Evolutionary conservation across 176 grass and related monocot species (phyloP).

Genomic region (Ensete ventricosum): DNA sequence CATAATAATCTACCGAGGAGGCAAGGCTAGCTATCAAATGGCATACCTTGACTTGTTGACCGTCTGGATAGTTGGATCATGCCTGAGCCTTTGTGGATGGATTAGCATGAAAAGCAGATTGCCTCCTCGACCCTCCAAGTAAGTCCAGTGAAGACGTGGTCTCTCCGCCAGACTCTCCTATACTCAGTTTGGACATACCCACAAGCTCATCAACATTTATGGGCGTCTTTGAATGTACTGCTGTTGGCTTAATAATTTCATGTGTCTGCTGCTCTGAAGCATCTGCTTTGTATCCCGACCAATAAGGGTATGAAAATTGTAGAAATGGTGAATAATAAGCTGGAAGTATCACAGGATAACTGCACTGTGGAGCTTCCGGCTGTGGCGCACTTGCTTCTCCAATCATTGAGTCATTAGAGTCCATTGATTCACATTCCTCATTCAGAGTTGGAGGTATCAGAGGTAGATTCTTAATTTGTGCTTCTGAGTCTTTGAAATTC

Average conservation of each 20-base stretch:
- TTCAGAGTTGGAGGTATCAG: background rate
- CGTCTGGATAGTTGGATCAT: slow-evolving; percentile 23
- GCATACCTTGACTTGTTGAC: no score
- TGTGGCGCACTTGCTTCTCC: background rate
- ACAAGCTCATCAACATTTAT: slow-evolving; percentile 89
- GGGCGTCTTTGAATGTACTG: slow-evolving; percentile 65
- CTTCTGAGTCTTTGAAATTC: background rate
- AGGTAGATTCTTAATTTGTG: background rate
- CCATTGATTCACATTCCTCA: background rate
- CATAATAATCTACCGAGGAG: background rate
- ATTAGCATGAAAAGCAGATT: slow-evolving; percentile 16
- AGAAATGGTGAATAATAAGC: slow-evolving; percentile 75
- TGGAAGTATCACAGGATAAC: slow-evolving; percentile 65
- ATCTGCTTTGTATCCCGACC: slow-evolving; percentile 47
- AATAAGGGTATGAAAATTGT: slow-evolving; percentile 67
- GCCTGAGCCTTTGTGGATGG: slow-evolving; percentile 66
- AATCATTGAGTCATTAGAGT: background rate
- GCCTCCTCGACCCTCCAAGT: slow-evolving; percentile 21
- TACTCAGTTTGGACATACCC: slow-evolving; percentile 79
- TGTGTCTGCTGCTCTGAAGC: slow-evolving; percentile 47
- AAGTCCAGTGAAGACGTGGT: slow-evolving; percentile 44
- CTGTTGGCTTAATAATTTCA: slow-evolving; percentile 80
- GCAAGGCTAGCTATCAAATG: slow-evolving; percentile 21
- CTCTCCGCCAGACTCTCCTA: slow-evolving; percentile 42
- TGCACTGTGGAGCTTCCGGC: slow-evolving; percentile 42